Conservation (phyloP, 192 early-diverging fungal genomes). For the Funneliformis mosseae region DNA sequence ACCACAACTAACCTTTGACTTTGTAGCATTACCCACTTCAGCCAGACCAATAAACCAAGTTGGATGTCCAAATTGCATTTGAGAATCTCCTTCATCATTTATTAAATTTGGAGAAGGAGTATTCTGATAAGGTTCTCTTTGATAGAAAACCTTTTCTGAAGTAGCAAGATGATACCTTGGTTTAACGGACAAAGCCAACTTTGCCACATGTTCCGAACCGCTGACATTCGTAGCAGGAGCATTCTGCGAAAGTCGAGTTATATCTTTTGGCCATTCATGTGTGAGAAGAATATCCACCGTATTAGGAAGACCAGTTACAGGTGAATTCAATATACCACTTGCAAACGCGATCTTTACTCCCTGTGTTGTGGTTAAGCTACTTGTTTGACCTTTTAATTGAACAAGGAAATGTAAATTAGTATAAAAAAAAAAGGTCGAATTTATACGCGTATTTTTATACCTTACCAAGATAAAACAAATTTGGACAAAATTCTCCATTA, state of each 20-base stretch:
- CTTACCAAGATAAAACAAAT: constrained; percentile 71
- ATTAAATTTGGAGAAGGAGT: constrained; percentile 35
- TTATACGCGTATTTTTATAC: neutral
- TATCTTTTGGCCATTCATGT: constrained; percentile 72
- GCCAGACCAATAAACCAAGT: constrained; percentile 88
- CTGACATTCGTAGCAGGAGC: neutral
- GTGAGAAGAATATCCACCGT: constrained; percentile 82
- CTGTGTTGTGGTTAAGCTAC: constrained; percentile 60
- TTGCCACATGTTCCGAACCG: constrained; percentile 46
- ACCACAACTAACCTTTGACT: constrained; percentile 57
- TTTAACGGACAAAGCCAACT: constrained; percentile 52
- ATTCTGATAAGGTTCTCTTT: constrained; percentile 83
- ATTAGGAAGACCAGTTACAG: constrained; percentile 33
- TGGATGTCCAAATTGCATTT: constrained; percentile 52
- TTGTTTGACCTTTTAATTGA: constrained; percentile 26
- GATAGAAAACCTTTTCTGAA: constrained; percentile 69
- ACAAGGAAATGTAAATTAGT: neutral
- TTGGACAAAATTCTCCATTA: constrained; percentile 75
- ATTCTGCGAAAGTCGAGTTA: neutral
- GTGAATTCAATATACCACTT: constrained; percentile 48
- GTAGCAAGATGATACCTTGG: constrained; percentile 91
- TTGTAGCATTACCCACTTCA: constrained; percentile 62
- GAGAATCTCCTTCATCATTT: constrained; percentile 12
- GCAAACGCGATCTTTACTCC: constrained; percentile 66
- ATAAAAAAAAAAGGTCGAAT: neutral